A percentile compares a stretch with the other conserved stretches of the same genome.
phyloP scores from a whole-genome alignment of 345 rosid species.

The Salix dunnii region DNA sequence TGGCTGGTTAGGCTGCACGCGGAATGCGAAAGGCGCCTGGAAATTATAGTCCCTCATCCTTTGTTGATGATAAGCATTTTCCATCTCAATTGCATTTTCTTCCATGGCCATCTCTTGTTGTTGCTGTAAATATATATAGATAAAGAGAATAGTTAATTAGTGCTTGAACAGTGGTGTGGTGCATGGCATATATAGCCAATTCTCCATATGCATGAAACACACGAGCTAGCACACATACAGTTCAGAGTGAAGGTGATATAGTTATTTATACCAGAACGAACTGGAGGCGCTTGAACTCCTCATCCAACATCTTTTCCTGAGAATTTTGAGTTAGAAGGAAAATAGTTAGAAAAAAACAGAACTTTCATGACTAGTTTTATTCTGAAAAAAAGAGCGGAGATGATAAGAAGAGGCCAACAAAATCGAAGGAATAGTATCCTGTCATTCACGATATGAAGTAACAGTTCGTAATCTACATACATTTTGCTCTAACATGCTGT shows the following conservation, averaged over 20 bases:
- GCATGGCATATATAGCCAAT: background rate
- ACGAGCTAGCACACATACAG: background rate
- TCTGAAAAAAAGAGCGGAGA: background rate
- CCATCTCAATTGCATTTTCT: constrained; percentile 39
- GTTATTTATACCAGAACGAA: constrained; percentile 16
- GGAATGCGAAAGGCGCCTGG: constrained; percentile 43
- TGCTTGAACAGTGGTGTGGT: background rate
- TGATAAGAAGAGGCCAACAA: background rate
- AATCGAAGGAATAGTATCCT: background rate
- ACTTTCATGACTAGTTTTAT: background rate
- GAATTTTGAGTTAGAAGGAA: background rate
- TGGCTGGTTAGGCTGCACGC: constrained; percentile 59
- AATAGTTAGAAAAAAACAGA: background rate
- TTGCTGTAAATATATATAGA: constrained; percentile 25
- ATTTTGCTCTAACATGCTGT: constrained; percentile 16
- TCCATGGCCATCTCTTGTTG: constrained; percentile 53
- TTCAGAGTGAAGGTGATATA: background rate
- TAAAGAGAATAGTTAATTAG: background rate
- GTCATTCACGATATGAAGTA: background rate
- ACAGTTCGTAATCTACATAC: constrained; percentile 6
- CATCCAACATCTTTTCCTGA: constrained; percentile 22
- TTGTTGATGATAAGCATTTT: constrained; percentile 29
- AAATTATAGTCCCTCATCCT: constrained; percentile 30
- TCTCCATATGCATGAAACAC: background rate
- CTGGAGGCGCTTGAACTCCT: constrained; percentile 17